Evolutionary conservation across 805 yeast genomes (phyloP).

Genomic region (Teunomyces aglyptinius): DNA sequence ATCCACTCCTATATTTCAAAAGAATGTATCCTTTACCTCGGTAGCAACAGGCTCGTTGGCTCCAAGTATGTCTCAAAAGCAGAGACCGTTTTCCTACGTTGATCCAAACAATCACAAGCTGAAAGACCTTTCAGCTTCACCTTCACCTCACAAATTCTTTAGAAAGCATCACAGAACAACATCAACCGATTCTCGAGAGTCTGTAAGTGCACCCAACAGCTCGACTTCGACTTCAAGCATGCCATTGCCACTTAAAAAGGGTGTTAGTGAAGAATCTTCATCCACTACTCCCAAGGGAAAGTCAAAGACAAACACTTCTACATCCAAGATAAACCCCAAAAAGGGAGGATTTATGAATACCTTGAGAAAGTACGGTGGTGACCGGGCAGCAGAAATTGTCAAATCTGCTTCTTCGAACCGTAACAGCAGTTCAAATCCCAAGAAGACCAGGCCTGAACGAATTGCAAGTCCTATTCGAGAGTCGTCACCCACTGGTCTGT

Average conservation of each 20-base stretch:
- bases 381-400: conserved; percentile 37
- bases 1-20: conserved; percentile 29
- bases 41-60: conserved; percentile 10
- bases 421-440: conserved; percentile 1
- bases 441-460: background rate
- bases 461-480: background rate
- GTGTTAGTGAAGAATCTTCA: background rate
- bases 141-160: conserved; percentile 46
- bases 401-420: conserved; percentile 12
- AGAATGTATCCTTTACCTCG: conserved; percentile 17
- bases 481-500: background rate
- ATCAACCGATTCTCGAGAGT: conserved; percentile 28
- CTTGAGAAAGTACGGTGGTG: conserved; percentile 39
- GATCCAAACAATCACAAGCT: conserved; percentile 27
- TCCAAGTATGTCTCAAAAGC: conserved; percentile 19
- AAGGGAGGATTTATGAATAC: conserved; percentile 41
- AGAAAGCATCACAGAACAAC: conserved; percentile 64
- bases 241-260: background rate
- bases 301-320: background rate
- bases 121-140: conserved; percentile 17
- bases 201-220: conserved; percentile 12
- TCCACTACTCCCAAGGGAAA: background rate
- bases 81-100: conserved; percentile 39
- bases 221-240: conserved; percentile 19
- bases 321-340: conserved; percentile 5